Base-by-base conservation (phyloP, 768 basidiomycete genomes). In the Lactarius vividus region DNA sequence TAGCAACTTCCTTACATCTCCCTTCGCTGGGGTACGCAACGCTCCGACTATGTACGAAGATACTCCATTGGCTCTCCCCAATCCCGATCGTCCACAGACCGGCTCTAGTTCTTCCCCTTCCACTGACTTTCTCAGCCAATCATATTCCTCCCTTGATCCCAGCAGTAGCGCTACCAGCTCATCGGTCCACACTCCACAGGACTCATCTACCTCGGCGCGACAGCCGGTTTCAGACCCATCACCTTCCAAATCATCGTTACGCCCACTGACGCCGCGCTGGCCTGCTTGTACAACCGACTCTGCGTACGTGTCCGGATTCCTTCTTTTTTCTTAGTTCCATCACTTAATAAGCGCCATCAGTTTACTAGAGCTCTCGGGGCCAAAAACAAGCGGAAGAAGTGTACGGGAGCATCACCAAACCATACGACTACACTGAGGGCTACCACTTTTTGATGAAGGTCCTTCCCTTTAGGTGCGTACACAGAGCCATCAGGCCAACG, bases 401-500 rank as follows among this genome's bases (percentile, higher is more conserved):
- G 77, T 91, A 80, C 78, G 82, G 80, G 81, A 85, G 78, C 75
- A 86, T 84, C 56, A 82, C 87, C 18, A 81, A 84, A 73, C 91
- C 94, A 5, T 96, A 94, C 73, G 94, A 96, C 74, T 97, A 98
- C 73, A 96, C 94, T 18, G 91, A 97, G 79, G 94, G 94, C 26
- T 98, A 98, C 74, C 96, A 97, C 75, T 92, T 91, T 75, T 81
- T 98, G 71, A 98, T 98, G 94, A 92, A 94, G 78, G 91, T 94
- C 77, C 81, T 98, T 59, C 89, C 89, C 52, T 84, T 80, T 72
- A 85, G 89, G 94, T 92, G 75, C 77, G 89, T 86, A n/a, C 33
- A 3, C 33, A 44, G 13, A 9, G 3, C 28, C 39, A 1, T 31
- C 29, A 26, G 26, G 9, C 35, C 37, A 29, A 42, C 23, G 35